Evolutionary conservation across 257 asterid species (phyloP).

Genomic region (Ballota nigra): DNA sequence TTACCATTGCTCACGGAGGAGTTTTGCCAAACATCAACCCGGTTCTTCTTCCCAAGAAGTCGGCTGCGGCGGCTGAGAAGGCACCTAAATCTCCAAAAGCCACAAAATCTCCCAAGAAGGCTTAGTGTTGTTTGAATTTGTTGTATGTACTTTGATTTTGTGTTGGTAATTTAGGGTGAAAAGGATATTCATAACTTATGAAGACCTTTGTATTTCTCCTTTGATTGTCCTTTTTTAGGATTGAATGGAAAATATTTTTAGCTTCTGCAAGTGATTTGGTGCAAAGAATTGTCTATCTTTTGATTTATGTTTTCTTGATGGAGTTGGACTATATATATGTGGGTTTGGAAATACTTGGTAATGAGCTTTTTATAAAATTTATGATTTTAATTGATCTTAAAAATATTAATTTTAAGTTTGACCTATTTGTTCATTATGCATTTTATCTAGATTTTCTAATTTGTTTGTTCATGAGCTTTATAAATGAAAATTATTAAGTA

Average conservation of each 20-base stretch:
- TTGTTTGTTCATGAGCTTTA: too few relatives aligned
- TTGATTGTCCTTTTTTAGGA: not conserved
- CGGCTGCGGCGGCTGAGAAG: slow-evolving; percentile 42
- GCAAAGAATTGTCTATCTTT: not conserved
- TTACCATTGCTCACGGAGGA: slow-evolving; percentile 76
- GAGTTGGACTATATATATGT: too few relatives aligned
- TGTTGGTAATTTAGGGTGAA: slow-evolving; percentile 8
- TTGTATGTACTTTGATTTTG: slow-evolving; percentile 18
- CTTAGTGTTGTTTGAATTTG: not conserved
- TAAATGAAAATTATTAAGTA: too few relatives aligned
- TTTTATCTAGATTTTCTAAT: too few relatives aligned
- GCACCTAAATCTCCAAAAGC: slow-evolving; percentile 51
- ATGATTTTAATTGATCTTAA: too few relatives aligned
- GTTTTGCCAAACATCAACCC: slow-evolving; percentile 76
- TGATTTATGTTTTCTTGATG: too few relatives aligned
- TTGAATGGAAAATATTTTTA: slow-evolving; percentile 4
- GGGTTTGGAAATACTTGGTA: too few relatives aligned
- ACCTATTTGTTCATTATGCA: too few relatives aligned
- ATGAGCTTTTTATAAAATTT: too few relatives aligned
- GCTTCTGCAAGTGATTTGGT: not conserved
- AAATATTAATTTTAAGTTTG: too few relatives aligned
- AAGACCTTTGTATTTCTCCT: slow-evolving; percentile 1
- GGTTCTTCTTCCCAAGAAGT: slow-evolving; percentile 59
- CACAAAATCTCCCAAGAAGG: slow-evolving; percentile 57
- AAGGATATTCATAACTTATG: slow-evolving; percentile 20